Percentiles rank a stretch among this genome's conserved stretches.
Conservation (phyloP, 192 early-diverging fungal genomes). For the Podila clonocystis region DNA sequence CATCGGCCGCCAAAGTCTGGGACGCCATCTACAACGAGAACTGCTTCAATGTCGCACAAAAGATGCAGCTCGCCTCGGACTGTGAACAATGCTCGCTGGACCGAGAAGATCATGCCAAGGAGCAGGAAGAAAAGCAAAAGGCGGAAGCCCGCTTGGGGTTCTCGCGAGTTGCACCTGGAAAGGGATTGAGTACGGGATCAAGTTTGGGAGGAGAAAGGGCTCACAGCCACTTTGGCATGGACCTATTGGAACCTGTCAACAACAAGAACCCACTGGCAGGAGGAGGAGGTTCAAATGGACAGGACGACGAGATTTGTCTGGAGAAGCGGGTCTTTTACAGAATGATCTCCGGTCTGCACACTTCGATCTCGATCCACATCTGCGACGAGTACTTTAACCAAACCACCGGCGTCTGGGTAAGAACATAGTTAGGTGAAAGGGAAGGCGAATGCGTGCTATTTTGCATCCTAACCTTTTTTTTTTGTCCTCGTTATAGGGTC, state of each 20-base stretch:
- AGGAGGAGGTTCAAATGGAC: background rate
- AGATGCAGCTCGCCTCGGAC: slow-evolving; percentile 59
- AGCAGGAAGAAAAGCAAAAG: slow-evolving; percentile 56
- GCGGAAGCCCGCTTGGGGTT: slow-evolving; percentile 18
- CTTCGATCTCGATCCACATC: slow-evolving; percentile 96
- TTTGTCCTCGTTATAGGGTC: slow-evolving; percentile 53
- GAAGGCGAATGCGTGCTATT: background rate
- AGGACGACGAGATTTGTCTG: slow-evolving; percentile 68
- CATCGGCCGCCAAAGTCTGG: slow-evolving; percentile 91
- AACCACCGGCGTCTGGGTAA: slow-evolving; percentile 86
- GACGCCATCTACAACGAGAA: slow-evolving; percentile 94
- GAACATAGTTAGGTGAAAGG: background rate
- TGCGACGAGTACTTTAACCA: slow-evolving; percentile 91
- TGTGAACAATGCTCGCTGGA: slow-evolving; percentile 55
- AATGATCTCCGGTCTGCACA: slow-evolving; percentile 83
- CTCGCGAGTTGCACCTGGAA: background rate
- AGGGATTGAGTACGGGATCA: background rate
- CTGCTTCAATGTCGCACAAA: slow-evolving; percentile 83
- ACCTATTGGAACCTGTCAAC: background rate
- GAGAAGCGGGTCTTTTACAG: slow-evolving; percentile 85
- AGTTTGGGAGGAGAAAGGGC: background rate
- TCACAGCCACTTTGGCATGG: slow-evolving; percentile 1
- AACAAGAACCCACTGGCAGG: slow-evolving; percentile 4
- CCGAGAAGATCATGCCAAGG: slow-evolving; percentile 45
- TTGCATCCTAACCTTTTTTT: background rate